Base-by-base conservation (phyloP, 2,329 filamentous ascomycete genomes). In the Colletotrichum spinosum region DNA sequence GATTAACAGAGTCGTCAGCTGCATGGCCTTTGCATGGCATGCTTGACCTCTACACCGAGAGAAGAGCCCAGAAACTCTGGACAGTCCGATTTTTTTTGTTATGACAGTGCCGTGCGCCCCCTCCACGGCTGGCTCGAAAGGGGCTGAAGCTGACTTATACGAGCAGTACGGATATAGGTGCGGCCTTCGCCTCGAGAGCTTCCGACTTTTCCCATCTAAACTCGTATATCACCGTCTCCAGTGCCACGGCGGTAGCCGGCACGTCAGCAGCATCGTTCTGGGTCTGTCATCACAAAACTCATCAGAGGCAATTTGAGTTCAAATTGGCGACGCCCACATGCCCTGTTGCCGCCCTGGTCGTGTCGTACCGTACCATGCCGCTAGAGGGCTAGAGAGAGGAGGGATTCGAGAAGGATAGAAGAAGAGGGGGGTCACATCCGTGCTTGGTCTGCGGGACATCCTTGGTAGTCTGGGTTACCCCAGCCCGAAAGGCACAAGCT, bases 91-190 rank as follows among this genome's bases (percentile, higher is more conserved):
- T 49, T 25, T 25, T 4, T 5, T 4, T 52, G 52, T 53, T 56
- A 45, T 61, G 57, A 61, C 62, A 55, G 17, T 65, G 62, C 62
- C 62, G 48, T 62, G 60, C 49, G 52, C 39, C 60, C 69, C 25
- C 25, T 25, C 25, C 25, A 70, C 50, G 57, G 59, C 44, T 68
- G 66, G 68, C 67, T 69, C 25, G 60, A 59, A 70, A 67, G 63
- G 52, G 50, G 45, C 44, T 58, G 37, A 34, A 55, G 38, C 10
- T 53, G 15, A 34, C 17, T 12, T 41, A 13, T 9, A n/a, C 15
- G 25, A 8, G 45, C 17, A 35, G 75, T 76, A n/a, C n/a, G n/a
- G n/a, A n/a, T n/a, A 74, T 88, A 86, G 42, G 85, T 87, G 72
- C 86, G 11, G 83, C 17, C 84, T 70, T 88, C 85, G 70, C 79